Base-by-base conservation (phyloP, 805 yeast species). In the Kluyveromyces starmeri region DNA sequence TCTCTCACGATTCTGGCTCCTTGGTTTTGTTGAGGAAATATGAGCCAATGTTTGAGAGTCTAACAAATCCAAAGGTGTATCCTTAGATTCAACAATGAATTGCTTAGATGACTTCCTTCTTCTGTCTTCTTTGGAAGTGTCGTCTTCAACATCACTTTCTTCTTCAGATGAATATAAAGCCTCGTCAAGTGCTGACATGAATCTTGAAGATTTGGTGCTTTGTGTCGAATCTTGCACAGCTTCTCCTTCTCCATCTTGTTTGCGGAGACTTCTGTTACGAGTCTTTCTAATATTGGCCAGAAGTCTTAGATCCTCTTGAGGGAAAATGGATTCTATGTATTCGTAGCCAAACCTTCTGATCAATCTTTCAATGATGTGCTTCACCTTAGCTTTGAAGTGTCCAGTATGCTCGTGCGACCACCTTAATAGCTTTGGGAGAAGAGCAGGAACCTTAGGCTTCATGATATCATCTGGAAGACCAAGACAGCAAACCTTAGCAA, bases 401-500 rank as follows among this genome's bases (percentile, higher is more conserved):
- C 94, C 94, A 51, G 85, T 84, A 60, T 89, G 96, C 55, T 88
- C 96, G 56, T 85, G 92, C 27, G 96, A 84, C 92, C 96, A 88
- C 41, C 77, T 75, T 72, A 92, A 67, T 50, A 92, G 69, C 48
- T 83, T 80, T 17, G 71, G 66, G 35, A 92, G 64, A 34, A 92
- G 61, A 8, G 72, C 77, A 21, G 68, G 68, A 48, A 89, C 70
- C 46, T 78, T 77, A 7, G 76, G 69, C 45, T 70, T 71, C 36
- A 92, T 75, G 45, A 78, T 52, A 15, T 83, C 94, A 41, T 73
- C 81, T 10, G 96, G 94, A 37, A 92, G 69, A 13, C 85, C 73
- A 42, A 88, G 67, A 9, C 84, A 78, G 46, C 89, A 83, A 33
- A 89, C 89, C 59, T 89, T 92, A 33, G 86, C 85, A 50, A 89